These are phyloP conservation scores for Oryza meridionalis DNA, from an alignment of 176 grass and related monocot species.

Conservation along the genomic window DNA sequence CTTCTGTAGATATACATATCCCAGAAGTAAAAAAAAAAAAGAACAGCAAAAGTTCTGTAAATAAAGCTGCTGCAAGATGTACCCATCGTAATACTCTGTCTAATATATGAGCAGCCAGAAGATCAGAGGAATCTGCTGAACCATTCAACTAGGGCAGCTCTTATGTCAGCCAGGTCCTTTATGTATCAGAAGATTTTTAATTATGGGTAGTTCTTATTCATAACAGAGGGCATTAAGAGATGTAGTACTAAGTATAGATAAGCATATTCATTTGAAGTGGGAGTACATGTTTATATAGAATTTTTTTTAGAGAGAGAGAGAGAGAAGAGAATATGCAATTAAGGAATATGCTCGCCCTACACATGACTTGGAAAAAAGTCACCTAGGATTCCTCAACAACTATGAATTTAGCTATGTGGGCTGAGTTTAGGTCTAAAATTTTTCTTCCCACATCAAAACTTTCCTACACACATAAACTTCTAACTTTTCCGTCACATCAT, in stretches of 20 bases:
- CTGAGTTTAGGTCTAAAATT: too few relatives aligned
- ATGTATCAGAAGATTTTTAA: neutral
- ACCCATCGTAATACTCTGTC: neutral
- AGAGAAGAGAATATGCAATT: neutral
- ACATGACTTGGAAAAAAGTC: neutral
- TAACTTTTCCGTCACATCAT: too few relatives aligned
- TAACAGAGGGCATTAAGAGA: neutral
- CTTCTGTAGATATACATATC: neutral
- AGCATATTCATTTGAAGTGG: neutral
- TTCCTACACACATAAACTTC: too few relatives aligned
- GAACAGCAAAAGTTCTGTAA: neutral
- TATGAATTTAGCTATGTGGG: too few relatives aligned
- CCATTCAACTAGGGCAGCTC: neutral
- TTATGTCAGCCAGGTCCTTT: neutral
- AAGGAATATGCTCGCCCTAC: neutral
- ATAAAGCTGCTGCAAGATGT: neutral
- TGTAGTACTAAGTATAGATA: neutral
- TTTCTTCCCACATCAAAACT: too few relatives aligned
- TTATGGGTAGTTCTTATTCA: neutral
- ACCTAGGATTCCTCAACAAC: too few relatives aligned
- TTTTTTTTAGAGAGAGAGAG: neutral
- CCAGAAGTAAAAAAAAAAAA: too few relatives aligned
- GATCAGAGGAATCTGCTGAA: neutral
- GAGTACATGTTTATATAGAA: neutral
- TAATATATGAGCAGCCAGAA: neutral